A percentile compares a stretch with the other conserved stretches of the same genome.
Evolutionary conservation across 371 early-diverging fungal species (phyloP).

Genomic region (Rhizopus stolonifer): DNA sequence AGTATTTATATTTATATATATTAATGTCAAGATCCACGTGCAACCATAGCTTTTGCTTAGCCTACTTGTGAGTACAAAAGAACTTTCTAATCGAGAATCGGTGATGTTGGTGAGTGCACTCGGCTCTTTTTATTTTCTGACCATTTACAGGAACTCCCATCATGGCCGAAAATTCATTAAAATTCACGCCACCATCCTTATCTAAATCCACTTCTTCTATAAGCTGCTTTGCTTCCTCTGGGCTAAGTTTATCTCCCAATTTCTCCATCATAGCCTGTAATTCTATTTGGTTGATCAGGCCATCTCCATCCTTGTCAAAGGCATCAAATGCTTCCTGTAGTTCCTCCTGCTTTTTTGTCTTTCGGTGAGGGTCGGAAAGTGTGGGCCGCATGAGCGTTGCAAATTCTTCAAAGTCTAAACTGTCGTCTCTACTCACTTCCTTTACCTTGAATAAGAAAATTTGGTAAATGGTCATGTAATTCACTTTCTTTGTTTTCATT

Average conservation of each 20-base stretch:
- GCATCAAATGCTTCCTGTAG: slow-evolving; percentile 46
- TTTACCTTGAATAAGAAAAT: slow-evolving; percentile 17
- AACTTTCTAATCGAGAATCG: slow-evolving; percentile 30
- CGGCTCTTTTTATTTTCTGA: slow-evolving; percentile 1
- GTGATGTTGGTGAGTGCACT: slow-evolving; percentile 25
- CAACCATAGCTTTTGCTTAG: neutral
- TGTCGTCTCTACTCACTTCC: slow-evolving; percentile 14
- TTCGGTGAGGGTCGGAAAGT: slow-evolving; percentile 31
- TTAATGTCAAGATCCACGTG: neutral
- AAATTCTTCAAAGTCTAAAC: slow-evolving; percentile 42
- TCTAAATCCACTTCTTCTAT: slow-evolving; percentile 28
- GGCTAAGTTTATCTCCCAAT: slow-evolving; percentile 38
- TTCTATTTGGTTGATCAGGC: slow-evolving; percentile 35
- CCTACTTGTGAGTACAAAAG: slow-evolving; percentile 30
- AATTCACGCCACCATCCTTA: slow-evolving; percentile 41
- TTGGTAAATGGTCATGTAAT: slow-evolving; percentile 34
- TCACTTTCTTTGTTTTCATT: slow-evolving; percentile 7
- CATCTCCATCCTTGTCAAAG: slow-evolving; percentile 46
- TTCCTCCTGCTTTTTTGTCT: slow-evolving; percentile 38
- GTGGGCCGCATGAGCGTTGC: slow-evolving; percentile 46
- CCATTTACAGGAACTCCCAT: slow-evolving; percentile 31
- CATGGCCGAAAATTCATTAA: slow-evolving; percentile 41
- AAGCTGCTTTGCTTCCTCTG: slow-evolving; percentile 34
- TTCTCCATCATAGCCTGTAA: slow-evolving; percentile 46
- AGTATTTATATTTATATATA: neutral